Percentiles rank a stretch among this genome's conserved stretches.
phyloP scores from a whole-genome alignment of 257 asterid species.

The Lithospermum erythrorhizon region DNA sequence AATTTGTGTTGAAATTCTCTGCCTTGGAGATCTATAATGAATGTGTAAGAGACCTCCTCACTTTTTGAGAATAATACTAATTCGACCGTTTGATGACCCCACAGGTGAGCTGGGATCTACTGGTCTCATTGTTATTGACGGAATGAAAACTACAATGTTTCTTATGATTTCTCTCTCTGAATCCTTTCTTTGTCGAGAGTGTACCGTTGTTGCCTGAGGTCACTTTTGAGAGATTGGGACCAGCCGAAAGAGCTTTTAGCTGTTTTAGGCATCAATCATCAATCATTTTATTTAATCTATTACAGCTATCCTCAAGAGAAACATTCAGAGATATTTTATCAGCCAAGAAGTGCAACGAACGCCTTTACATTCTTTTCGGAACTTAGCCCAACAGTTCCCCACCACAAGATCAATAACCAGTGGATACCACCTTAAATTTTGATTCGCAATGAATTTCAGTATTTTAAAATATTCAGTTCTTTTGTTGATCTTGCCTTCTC shows the following conservation, averaged over 20 bases:
- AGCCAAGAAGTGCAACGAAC: too few relatives aligned
- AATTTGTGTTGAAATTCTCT: conserved; percentile 11
- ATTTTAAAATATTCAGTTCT: too few relatives aligned
- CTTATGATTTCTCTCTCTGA: neutral
- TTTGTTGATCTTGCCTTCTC: too few relatives aligned
- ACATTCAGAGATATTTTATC: too few relatives aligned
- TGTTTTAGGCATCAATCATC: neutral
- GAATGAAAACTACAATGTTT: neutral
- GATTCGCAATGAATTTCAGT: too few relatives aligned
- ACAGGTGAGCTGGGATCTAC: conserved; percentile 6
- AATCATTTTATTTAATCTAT: too few relatives aligned
- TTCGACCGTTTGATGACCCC: conserved; percentile 11
- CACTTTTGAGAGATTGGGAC: conserved; percentile 9
- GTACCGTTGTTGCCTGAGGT: conserved; percentile 6
- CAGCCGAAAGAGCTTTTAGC: conserved; percentile 12
- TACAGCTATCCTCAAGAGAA: neutral
- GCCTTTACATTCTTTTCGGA: too few relatives aligned
- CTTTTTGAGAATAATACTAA: conserved; percentile 8
- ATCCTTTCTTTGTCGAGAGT: conserved; percentile 4
- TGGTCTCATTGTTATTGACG: neutral
- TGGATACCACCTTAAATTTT: too few relatives aligned
- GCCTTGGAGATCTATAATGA: conserved; percentile 14
- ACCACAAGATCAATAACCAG: too few relatives aligned
- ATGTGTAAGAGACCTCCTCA: conserved; percentile 11
- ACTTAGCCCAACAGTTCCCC: too few relatives aligned